Evolutionary conservation across 116 monocot genomes (phyloP), one percentile per base, ranked within the genome.

Genomic region (Papilionanthe hybrid): DNA sequence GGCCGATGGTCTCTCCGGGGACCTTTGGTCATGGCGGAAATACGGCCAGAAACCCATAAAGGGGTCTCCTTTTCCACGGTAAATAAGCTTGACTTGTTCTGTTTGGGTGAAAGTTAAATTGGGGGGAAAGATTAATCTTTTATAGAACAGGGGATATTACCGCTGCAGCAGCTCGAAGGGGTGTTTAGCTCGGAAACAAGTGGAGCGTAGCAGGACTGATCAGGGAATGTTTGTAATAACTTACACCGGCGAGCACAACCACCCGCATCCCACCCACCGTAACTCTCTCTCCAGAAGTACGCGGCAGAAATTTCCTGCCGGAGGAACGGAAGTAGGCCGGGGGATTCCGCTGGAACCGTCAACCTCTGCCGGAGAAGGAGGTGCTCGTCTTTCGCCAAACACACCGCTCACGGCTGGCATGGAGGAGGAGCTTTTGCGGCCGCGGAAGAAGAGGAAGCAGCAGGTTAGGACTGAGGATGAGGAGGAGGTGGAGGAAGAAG

Each of bases 221-320:
- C 82, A 84, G 0, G 81, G 25, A 13, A 80, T 73, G 79, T 75
- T 89, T 48, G 80, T 89, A 63, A 73, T 89, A 55, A 89, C 86
- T 44, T 89, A 89, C 84, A 86, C 89, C 42, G 89, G 73, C 18
- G 89, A 89, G 82, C 89, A 89, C 84, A 89, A 89, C 84, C 89
- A 89, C 78, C 82, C 89, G 0, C 69, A 69, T 19, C 86, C 89
- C 0, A 86, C 84, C 7, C 89, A 86, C 84, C 86, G 89, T 13
- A 89, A 86, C 82, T 86, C 86, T 10, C 82, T 89, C 2, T 84
- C 86, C 22, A 86, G 89, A 27, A 89, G 81, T 56, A 89, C 89
- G 1, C 77, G 89, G 9, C 72, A 82, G 27, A 89, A 89, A 84
- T 77, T 82, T 29, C 84, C 82, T 0, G 15, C 78, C 10, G 18